These are phyloP conservation scores for Nakaseomyces glabratus DNA, from an alignment of 1,139 yeast genomes.

Conservation along the genomic window DNA sequence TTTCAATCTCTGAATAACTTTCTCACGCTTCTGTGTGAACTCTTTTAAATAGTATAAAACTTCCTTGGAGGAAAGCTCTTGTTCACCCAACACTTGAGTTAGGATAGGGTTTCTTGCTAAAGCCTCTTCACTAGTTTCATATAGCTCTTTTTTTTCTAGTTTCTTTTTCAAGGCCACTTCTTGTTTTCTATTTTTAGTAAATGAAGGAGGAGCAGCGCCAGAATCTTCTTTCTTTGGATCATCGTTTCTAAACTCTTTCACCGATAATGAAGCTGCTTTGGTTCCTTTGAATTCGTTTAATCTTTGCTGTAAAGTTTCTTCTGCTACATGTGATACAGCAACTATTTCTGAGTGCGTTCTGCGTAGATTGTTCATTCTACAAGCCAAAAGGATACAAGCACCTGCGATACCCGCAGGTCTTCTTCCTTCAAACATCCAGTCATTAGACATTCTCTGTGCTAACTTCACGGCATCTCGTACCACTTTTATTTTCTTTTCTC, in stretches of 20 bases:
- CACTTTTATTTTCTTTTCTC: conserved; percentile 60
- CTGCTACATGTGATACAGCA: conserved; percentile 92
- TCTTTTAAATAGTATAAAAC: conserved; percentile 38
- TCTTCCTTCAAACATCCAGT: conserved; percentile 95
- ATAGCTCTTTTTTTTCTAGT: conserved; percentile 22
- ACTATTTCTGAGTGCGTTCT: conserved; percentile 91
- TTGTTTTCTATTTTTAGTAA: conserved; percentile 41
- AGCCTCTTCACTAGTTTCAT: conserved; percentile 33
- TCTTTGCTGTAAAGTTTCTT: conserved; percentile 83
- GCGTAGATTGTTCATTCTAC: conserved; percentile 90
- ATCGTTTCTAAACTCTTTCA: conserved; percentile 56
- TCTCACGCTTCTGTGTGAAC: conserved; percentile 35
- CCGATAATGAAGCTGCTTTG: conserved; percentile 61
- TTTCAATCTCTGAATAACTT: conserved; percentile 30
- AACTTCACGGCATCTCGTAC: conserved; percentile 77
- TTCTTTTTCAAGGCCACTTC: conserved; percentile 33
- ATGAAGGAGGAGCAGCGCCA: conserved; percentile 74
- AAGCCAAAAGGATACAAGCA: conserved; percentile 85
- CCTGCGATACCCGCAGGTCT: conserved; percentile 99
- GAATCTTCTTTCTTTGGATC: conserved; percentile 26
- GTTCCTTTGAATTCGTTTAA: conserved; percentile 81
- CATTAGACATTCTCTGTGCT: conserved; percentile 85
- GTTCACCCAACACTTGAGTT: conserved; percentile 36
- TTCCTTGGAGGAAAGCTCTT: conserved; percentile 39
- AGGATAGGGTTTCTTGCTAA: conserved; percentile 34